phyloP scores from a whole-genome alignment of 768 basidiomycete species.

The Zangia roseola region DNA sequence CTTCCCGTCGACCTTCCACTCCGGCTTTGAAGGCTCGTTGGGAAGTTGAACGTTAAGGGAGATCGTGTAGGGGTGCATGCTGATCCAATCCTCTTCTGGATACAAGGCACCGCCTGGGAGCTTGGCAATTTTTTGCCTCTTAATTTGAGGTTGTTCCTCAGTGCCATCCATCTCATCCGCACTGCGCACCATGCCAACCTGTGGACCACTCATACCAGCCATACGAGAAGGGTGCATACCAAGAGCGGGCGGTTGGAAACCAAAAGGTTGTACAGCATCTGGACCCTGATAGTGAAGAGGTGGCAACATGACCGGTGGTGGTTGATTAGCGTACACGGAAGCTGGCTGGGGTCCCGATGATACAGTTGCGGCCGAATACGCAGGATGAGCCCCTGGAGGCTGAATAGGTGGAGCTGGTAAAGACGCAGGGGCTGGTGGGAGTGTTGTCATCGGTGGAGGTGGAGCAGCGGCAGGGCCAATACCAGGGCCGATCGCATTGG shows the following conservation, averaged over 20 bases:
- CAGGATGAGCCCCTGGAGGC: conserved; percentile 42
- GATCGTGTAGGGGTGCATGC: conserved; percentile 90
- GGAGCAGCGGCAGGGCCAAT: conserved; percentile 81
- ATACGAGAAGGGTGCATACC: conserved; percentile 71
- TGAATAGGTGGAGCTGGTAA: conserved; percentile 68
- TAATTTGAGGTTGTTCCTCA: conserved; percentile 76
- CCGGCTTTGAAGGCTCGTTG: conserved; percentile 75
- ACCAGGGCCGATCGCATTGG: conserved; percentile 80
- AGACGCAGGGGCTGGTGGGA: conserved; percentile 70
- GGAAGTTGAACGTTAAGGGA: conserved; percentile 85
- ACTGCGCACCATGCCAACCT: conserved; percentile 71
- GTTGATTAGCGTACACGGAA: conserved; percentile 58
- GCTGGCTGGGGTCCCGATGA: conserved; percentile 93
- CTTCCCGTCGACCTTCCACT: conserved; percentile 89
- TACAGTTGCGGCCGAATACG: conserved; percentile 80
- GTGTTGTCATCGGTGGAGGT: conserved; percentile 55
- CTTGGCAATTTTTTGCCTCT: conserved; percentile 85
- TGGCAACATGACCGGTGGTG: conserved; percentile 74
- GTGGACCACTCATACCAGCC: conserved; percentile 57
- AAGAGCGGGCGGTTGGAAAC: conserved; percentile 68
- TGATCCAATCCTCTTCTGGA: conserved; percentile 87
- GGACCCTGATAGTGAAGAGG: conserved; percentile 84
- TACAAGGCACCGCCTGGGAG: conserved; percentile 82
- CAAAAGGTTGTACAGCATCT: conserved; percentile 74
- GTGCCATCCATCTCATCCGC: conserved; percentile 80